Conservation (phyloP, 257 asterid genomes). For the Leonotis leonurus region DNA sequence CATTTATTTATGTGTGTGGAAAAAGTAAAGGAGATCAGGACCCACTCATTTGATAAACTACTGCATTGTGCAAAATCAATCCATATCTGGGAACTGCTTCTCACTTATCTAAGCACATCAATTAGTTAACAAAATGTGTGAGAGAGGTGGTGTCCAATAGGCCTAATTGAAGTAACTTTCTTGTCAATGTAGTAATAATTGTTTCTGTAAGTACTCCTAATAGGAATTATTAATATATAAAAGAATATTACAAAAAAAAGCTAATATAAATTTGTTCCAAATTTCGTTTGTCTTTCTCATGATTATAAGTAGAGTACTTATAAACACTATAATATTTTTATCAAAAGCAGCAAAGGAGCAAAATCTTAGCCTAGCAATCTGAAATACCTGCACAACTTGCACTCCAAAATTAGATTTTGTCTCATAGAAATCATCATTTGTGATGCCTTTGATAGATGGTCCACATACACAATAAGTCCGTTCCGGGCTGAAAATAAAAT, state of each 20-base stretch:
- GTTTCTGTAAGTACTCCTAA: neutral
- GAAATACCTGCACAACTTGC: constrained; percentile 95
- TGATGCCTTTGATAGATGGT: constrained; percentile 76
- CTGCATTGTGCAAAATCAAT: neutral
- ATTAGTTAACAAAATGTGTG: neutral
- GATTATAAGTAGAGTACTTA: no score
- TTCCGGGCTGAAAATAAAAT: constrained; percentile 65
- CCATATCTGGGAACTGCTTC: neutral
- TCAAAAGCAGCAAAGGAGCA: neutral
- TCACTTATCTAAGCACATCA: neutral
- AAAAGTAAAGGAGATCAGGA: neutral
- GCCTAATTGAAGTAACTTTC: neutral
- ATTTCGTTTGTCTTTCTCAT: neutral
- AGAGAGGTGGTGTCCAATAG: neutral
- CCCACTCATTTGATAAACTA: neutral
- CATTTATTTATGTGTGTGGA: neutral
- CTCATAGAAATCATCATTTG: constrained; percentile 84
- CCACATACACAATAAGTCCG: constrained; percentile 89
- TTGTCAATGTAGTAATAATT: neutral
- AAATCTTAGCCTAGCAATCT: constrained; percentile 11
- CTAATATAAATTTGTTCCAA: neutral
- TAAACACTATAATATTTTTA: neutral
- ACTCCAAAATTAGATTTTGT: constrained; percentile 87
- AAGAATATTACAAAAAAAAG: neutral
- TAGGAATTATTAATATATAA: neutral